Evolutionary conservation across 1,284 basidiomycete genomes (phyloP).

Genomic region (Microbotryomycetes sp.): DNA sequence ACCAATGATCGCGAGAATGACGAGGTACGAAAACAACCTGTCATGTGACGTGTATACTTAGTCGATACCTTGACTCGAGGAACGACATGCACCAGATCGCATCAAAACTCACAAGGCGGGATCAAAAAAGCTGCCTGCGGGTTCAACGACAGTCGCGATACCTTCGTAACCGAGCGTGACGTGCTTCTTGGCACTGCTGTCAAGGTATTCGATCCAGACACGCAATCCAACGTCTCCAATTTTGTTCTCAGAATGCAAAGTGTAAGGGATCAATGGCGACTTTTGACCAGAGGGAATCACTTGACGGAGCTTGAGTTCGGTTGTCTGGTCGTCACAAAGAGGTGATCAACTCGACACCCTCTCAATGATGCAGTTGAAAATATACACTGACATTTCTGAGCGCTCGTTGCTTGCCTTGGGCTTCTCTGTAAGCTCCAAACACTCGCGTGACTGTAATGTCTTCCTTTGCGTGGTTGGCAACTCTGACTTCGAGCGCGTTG

Average conservation of each 20-base stretch:
- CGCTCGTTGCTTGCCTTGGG: constrained; percentile 24
- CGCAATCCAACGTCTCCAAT: constrained; percentile 34
- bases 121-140: constrained; percentile 32
- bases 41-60: neutral
- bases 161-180: constrained; percentile 29
- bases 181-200: constrained; percentile 15
- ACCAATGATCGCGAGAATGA: constrained; percentile 18
- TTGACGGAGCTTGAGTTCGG: constrained; percentile 10
- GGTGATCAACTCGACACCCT: neutral
- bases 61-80: no score
- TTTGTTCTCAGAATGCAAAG: constrained; percentile 30
- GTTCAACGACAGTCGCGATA: constrained; percentile 27
- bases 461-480: constrained; percentile 27
- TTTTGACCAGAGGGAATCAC: neutral
- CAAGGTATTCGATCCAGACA: constrained; percentile 33
- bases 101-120: constrained; percentile 29
- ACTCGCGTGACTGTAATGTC: constrained; percentile 22
- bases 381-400: constrained; percentile 25
- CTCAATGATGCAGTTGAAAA: neutral
- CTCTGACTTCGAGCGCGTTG: constrained; percentile 25
- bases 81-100: no score
- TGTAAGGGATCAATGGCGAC: constrained; percentile 15
- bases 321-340: neutral
- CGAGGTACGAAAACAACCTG: constrained; percentile 31
- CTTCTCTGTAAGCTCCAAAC: constrained; percentile 28